Base-by-base conservation (phyloP, 768 basidiomycete species). In the Serendipita vermifera region DNA sequence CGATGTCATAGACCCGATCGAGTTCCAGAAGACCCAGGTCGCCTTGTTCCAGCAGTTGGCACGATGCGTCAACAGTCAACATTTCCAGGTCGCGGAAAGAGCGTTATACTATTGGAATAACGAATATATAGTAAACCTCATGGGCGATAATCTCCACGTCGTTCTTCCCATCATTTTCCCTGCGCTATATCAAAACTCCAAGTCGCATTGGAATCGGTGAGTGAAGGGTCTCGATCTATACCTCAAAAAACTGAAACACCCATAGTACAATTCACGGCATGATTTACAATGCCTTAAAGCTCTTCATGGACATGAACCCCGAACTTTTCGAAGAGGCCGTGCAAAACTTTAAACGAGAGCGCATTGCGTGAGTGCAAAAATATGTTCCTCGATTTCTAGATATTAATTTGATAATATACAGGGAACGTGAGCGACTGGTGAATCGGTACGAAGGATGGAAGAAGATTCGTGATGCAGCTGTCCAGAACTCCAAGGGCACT, bases 261-360 rank as follows among this genome's bases (percentile, higher is more conserved):
- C 32, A 0, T 62, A 98, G 93, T 60, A 98, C 96, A 43, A 99
- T 98, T 63, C 96, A 99, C 62, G 90, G 90, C 60, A 93, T 98
- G 89, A 93, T 98, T 27, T 98, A 96, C 72, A 97, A 98, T 67
- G 96, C 96, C 2, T 73, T 99, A 67, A 98, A 94, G 69, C 68
- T 98, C 57, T 94, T 97, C 73, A 98, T 98, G 93, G 96, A 99
- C 69, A 90, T 98, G 67, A 98, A 97, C 66, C 87, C 92, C 0
- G 89, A 94, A 65, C 72, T 97, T 22, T 99, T 99, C 62, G 93
- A 97, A 63, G 87, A 87, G 61, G 81, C 85, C 54, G 82, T 97
- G 77, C 85, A 86, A 41, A 87, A 91, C 60, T 98, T 94, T 70
- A 94, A 87, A 70, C 85, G 87, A 65, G 79, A 81, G 56, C 85